Base-by-base conservation (phyloP, 1,284 basidiomycete species). In the Microbotryum lychnidis-dioicae region DNA sequence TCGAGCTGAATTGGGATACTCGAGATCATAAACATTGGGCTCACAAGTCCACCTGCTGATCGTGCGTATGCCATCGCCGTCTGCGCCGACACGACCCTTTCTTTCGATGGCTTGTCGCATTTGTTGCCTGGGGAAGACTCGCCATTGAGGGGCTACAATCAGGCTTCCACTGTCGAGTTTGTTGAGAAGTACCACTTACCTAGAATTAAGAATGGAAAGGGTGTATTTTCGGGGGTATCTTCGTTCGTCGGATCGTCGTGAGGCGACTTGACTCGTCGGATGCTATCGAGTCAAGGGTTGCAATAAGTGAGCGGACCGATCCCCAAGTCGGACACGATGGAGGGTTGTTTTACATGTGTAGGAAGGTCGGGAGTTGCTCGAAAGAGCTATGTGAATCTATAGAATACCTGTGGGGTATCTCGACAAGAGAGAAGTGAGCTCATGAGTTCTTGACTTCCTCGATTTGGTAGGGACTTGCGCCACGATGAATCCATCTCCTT, bases 201-300 rank as follows among this genome's bases (percentile, higher is more conserved):
- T 42, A 67, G 33, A 27, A 60, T 9, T 31, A 64, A 53, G 57
- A 64, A 62, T 1, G 66, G 63, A 54, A 64, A 64, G 25, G 66
- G 66, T 10, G 66, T 64, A 33, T 67, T 67, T 29, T 67, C 58
- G 8, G 66, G 66, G 3, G 66, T 62, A 16, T 54, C 25, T 1
- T 14, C 47, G 10, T 49, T 9, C 1, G 66, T 53, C 7, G 66
- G 63, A 27, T 57, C 47, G n/a, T 64, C 63, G 18, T 53, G n/a
- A 3, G 58, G 60, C 3, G 60, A 62, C 21, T 53, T 57, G 29
- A 59, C 66, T 54, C 64, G 64, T 18, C 66, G 57, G 2, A 67
- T 25, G 16, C 58, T 59, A 48, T 23, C n/a, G 37, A 21, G 37
- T 42, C 6, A 42, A 42, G 16, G 37, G 10, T 27, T 3, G 49